Evolutionary conservation across 2,329 filamentous ascomycete species (phyloP).

Genomic region (Anisogramma anomala): DNA sequence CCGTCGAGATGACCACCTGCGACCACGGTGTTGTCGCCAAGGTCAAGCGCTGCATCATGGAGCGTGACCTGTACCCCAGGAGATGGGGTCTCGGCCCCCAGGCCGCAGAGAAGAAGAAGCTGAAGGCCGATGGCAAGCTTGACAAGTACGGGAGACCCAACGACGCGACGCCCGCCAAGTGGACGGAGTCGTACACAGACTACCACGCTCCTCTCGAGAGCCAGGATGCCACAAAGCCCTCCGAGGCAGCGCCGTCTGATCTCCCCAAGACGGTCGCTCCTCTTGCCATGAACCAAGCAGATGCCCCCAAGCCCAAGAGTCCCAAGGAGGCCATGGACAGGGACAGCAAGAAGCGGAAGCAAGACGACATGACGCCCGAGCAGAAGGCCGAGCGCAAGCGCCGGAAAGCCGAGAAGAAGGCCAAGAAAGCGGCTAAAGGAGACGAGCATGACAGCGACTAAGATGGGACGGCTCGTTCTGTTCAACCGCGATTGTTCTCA

Average conservation of each 20-base stretch:
- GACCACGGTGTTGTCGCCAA: slow-evolving; percentile 97
- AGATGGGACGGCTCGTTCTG: slow-evolving; percentile 1
- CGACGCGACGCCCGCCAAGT: slow-evolving; percentile 85
- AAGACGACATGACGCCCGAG: slow-evolving; percentile 63
- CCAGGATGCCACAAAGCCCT: slow-evolving; percentile 26
- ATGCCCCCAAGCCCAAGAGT: slow-evolving; percentile 3
- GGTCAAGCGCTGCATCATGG: slow-evolving; percentile 99
- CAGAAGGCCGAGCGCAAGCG: slow-evolving; percentile 38
- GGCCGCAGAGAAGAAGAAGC: slow-evolving; percentile 97
- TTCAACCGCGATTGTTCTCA: not conserved
- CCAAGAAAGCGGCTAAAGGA: slow-evolving; percentile 18
- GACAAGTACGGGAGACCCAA: slow-evolving; percentile 95
- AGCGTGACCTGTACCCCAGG: slow-evolving; percentile 92
- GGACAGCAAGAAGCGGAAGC: slow-evolving; percentile 71
- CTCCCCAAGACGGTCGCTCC: slow-evolving; percentile 25
- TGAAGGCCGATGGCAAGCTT: slow-evolving; percentile 95
- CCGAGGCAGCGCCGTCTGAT: slow-evolving; percentile 33
- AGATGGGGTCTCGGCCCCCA: slow-evolving; percentile 93
- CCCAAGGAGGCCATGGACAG: slow-evolving; percentile 43
- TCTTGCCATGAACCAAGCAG: slow-evolving; percentile 27
- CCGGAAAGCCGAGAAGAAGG: slow-evolving; percentile 24
- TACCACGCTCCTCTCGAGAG: slow-evolving; percentile 49
- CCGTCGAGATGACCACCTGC: slow-evolving; percentile 90
- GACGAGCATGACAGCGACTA: slow-evolving; percentile 17
- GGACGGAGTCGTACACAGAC: slow-evolving; percentile 89